A percentile compares a stretch with the other conserved stretches of the same genome.
Conservation (phyloP, 1,284 basidiomycete species). For the Vanrija sp. region DNA sequence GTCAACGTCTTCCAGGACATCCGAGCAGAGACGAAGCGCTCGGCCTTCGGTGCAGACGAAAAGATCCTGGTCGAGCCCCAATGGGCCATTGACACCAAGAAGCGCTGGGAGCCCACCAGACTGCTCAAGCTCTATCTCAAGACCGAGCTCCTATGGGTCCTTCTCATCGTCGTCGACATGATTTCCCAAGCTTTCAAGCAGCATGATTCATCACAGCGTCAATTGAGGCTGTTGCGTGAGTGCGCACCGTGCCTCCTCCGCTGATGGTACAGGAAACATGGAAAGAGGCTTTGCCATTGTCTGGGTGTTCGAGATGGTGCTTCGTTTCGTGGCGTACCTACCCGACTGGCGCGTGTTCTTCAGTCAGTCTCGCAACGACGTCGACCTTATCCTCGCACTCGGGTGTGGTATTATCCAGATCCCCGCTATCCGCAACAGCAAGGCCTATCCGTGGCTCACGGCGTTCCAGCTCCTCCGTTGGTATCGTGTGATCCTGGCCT, state of each 20-base stretch:
- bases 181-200: conserved; percentile 73
- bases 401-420: conserved; percentile 80
- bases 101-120: conserved; percentile 21
- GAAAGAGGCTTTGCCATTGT: conserved; percentile 77
- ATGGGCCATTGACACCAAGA: conserved; percentile 31
- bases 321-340: conserved; percentile 67
- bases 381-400: conserved; percentile 79
- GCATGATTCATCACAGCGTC: conserved; percentile 54
- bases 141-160: conserved; percentile 67
- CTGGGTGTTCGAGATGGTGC: conserved; percentile 83
- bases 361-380: conserved; percentile 60
- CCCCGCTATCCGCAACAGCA: conserved; percentile 64
- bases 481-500: conserved; percentile 79
- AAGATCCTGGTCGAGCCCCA: conserved; percentile 39
- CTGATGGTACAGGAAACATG: conserved; percentile 54
- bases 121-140: conserved; percentile 36
- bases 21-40: conserved; percentile 79
- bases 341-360: conserved; percentile 84
- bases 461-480: conserved; percentile 84
- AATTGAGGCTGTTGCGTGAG: conserved; percentile 47
- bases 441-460: conserved; percentile 84
- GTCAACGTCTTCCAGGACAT: conserved; percentile 92
- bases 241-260: too few species aligned
- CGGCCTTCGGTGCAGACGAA: conserved; percentile 84
- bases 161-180: conserved; percentile 64